Evolutionary conservation across 371 early-diverging fungal genomes (phyloP), one percentile per base, ranked within the genome.

Genomic region (Rhizopus stolonifer): DNA sequence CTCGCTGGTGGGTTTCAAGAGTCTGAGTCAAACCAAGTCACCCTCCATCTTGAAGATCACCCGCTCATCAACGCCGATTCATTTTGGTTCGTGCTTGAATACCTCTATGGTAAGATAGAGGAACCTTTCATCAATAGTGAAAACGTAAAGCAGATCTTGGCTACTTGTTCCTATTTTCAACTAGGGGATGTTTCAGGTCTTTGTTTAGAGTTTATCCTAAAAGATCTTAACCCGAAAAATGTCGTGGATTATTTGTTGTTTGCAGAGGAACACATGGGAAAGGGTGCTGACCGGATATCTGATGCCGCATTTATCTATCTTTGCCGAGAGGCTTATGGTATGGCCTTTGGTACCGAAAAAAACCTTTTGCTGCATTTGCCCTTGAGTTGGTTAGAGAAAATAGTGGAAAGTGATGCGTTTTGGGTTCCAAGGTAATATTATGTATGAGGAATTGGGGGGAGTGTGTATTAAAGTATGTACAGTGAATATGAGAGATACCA

Each of bases 371-470:
- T 29, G 4, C 47, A 55, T 26, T 52, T 86, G 40, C 82, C 85
- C 6, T 51, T 74, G 11, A 47, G 60, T 34, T 86, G 85, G 85
- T 42, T 85, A 11, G 68, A 78, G 46, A 73, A 74, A 33, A 64
- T 86, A 1, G 60, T 88, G 31, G 79, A 74, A 40, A 75, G 77
- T 49, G 86, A 88, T 63, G 79, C 83, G 4, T 85, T 88, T 54
- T 86, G 78, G 75, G 83, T 79, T 4, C 80, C 81, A 34, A 78
- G 69, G 78, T 72, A 59, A 64, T n/a, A n/a, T n/a, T n/a, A n/a
- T n/a, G n/a, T n/a, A n/a, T n/a, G n/a, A n/a, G n/a, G n/a, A n/a
- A n/a, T n/a, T n/a, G n/a, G n/a, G n/a, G n/a, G n/a, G n/a, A n/a
- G n/a, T n/a, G n/a, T n/a, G n/a, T n/a, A n/a, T n/a, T 13, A 21